Conservation (phyloP, 2,329 filamentous ascomycete species). For the Fusarium sp. region DNA sequence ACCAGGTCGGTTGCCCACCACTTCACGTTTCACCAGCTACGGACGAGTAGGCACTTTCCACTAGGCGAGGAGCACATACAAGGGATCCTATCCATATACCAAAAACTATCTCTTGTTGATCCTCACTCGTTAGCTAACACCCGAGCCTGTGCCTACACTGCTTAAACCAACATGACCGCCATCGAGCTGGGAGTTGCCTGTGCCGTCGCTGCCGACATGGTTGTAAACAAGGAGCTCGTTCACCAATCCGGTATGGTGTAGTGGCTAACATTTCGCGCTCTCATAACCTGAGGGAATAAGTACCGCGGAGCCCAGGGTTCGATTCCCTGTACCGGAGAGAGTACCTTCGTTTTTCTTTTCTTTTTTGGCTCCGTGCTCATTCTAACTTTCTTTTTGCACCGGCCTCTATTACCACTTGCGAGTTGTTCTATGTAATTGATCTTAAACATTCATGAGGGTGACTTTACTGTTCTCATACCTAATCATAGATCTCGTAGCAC, state of each 20-base stretch:
- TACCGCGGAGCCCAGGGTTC: constrained; percentile 6
- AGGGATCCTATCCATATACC: not conserved
- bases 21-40: not conserved
- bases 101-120: not conserved
- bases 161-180: not conserved
- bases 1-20: not conserved
- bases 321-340: constrained; percentile 2
- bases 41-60: not conserved
- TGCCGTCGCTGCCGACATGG: not conserved
- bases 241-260: constrained; percentile 31
- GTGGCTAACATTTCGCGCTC: constrained; percentile 47
- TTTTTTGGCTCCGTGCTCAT: no score
- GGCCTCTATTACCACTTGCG: no score
- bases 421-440: no score
- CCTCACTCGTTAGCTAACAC: not conserved
- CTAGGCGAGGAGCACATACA: not conserved
- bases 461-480: no score
- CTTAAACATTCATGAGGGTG: no score
- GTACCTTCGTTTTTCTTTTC: no score
- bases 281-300: constrained; percentile 39
- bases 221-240: not conserved
- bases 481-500: no score
- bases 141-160: not conserved
- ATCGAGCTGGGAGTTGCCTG: not conserved
- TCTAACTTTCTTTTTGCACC: no score